Conservation (phyloP, 129 eudicot species). For the Ambrosia trifida region DNA sequence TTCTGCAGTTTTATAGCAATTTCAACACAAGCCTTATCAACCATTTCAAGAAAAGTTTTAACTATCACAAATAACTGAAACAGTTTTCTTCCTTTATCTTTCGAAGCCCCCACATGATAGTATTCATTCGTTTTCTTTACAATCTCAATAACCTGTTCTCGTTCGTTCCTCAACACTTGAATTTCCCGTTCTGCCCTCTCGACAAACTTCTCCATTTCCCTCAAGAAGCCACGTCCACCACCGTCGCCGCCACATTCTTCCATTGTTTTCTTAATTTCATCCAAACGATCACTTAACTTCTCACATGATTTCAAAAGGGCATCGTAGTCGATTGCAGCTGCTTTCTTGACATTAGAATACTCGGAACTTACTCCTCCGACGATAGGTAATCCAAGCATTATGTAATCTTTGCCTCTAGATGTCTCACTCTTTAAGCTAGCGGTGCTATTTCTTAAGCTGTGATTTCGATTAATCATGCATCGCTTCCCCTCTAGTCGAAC, state of each 20-base stretch:
- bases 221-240: slow-evolving; percentile 59
- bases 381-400: slow-evolving; percentile 79
- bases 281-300: slow-evolving; percentile 40
- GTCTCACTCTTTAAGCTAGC: slow-evolving; percentile 23
- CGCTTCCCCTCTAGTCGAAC: slow-evolving; percentile 92
- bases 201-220: slow-evolving; percentile 68
- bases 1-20: slow-evolving; percentile 79
- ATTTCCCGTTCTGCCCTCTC: slow-evolving; percentile 63
- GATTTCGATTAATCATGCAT: slow-evolving; percentile 58
- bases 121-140: slow-evolving; percentile 82
- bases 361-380: slow-evolving; percentile 89
- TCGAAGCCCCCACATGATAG: slow-evolving; percentile 71
- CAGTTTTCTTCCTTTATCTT: slow-evolving; percentile 54
- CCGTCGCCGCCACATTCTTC: slow-evolving; percentile 47
- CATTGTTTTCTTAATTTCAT: slow-evolving; percentile 44
- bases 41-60: slow-evolving; percentile 74
- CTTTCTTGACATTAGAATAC: slow-evolving; percentile 75
- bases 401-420: slow-evolving; percentile 50
- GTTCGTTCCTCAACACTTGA: slow-evolving; percentile 49
- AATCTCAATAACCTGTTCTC: slow-evolving; percentile 53
- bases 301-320: slow-evolving; percentile 39
- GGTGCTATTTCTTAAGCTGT: slow-evolving; percentile 44
- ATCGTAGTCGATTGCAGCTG: slow-evolving; percentile 68
- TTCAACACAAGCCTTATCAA: slow-evolving; percentile 83
- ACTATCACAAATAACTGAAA: slow-evolving; percentile 80